phyloP scores from a whole-genome alignment of 306 rosid genomes.

The Vigna reflexopilosa region DNA sequence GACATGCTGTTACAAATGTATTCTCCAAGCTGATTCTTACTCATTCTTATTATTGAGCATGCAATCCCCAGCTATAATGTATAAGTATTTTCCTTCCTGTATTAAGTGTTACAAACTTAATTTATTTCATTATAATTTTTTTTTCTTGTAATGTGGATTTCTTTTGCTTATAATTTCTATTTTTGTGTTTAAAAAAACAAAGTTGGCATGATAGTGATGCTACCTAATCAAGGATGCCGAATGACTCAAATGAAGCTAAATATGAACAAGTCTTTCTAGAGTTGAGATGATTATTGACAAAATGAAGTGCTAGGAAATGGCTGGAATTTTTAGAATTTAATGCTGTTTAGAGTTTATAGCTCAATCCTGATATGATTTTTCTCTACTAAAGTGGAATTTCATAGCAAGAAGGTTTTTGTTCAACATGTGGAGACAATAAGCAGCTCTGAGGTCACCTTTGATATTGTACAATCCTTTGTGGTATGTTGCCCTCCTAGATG shows the following conservation, averaged over 20 bases:
- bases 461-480: slow-evolving; percentile 71
- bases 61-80: not conserved
- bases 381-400: slow-evolving; percentile 58
- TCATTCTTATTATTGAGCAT: not conserved
- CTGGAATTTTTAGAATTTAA: slow-evolving; percentile 18
- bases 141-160: not conserved
- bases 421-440: slow-evolving; percentile 82
- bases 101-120: not conserved
- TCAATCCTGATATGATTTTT: slow-evolving; percentile 32
- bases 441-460: slow-evolving; percentile 65
- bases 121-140: not conserved
- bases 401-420: slow-evolving; percentile 76
- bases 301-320: slow-evolving; percentile 24
- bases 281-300: slow-evolving; percentile 35
- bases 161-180: slow-evolving; percentile 12
- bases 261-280: slow-evolving; percentile 6
- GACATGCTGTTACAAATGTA: not conserved
- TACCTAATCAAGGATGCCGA: not conserved
- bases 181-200: not conserved
- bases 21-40: not conserved
- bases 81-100: not conserved
- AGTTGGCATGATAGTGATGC: slow-evolving; percentile 5
- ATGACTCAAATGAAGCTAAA: slow-evolving; percentile 12
- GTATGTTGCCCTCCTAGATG: slow-evolving; percentile 52
- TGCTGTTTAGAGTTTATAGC: slow-evolving; percentile 26